Base-by-base conservation (phyloP, 306 rosid species). In the Alnus rubra region DNA sequence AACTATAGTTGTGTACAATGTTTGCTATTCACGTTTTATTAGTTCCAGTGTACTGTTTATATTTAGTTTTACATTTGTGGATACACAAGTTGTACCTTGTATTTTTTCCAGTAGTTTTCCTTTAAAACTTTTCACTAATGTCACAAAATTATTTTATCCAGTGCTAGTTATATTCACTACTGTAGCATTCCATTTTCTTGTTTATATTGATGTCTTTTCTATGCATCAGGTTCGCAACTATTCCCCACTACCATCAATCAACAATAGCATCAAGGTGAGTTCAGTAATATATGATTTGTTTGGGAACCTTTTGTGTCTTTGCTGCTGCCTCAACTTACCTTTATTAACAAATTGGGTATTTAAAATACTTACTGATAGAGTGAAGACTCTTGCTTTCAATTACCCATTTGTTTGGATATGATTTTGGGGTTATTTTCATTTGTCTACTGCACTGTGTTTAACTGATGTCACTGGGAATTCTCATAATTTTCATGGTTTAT, bases 251-350 rank as follows among this genome's bases (percentile, higher is more conserved):
- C 99, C 99, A 48, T 76, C 92, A 67, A 93, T 95, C 69, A 95
- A 95, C 90, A 95, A 91, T 74, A 93, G 99, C 85, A 95, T 95
- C 88, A 95, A 95, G 98, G 99, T 95, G 81, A 90, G 96, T 81
- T 56, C 68, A 54, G 18, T 71, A 44, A 59, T 55, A 48, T 70
- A 35, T 54, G 65, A 10, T 65, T 69, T 62, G 9, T 73, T 75
- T 74, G 73, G 80, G 47, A 62, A 48, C 35, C 35, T 37, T 11
- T 60, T 11, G 49, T 4, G 18, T 19, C 37, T 16, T 55, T 15
- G 59, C 68, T 65, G 10, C 35, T 63, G 56, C 33, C 55, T 54
- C 23, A 15, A 35, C 12, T 4, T 45, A 39, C 33, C 52, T 69
- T 23, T 33, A 45, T 49, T 47, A 53, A 39, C 1, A 49, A 44